Evolutionary conservation across 2,329 filamentous ascomycete genomes (phyloP).

Genomic region (Leptographium galeiforme): DNA sequence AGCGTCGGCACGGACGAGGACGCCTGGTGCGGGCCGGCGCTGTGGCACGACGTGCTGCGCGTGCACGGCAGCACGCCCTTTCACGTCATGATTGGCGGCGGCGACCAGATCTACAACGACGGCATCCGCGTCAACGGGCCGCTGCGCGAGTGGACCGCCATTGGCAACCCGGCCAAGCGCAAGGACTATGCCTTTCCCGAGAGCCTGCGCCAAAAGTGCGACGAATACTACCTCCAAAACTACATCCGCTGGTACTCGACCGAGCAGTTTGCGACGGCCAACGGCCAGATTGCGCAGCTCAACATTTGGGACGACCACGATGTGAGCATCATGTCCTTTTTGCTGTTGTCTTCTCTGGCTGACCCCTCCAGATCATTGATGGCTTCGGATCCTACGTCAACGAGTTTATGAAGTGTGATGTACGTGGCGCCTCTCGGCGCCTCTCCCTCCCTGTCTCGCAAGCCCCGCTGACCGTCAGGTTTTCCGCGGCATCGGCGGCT

Average conservation of each 20-base stretch:
- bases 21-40: conserved; percentile 74
- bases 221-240: conserved; percentile 82
- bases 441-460: background rate
- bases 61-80: conserved; percentile 69
- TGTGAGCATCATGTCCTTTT: conserved; percentile 16
- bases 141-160: conserved; percentile 67
- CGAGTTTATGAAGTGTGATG: conserved; percentile 72
- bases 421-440: conserved; percentile 3
- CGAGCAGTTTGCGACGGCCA: conserved; percentile 73
- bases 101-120: conserved; percentile 96
- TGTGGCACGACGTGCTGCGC: conserved; percentile 90
- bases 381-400: conserved; percentile 91
- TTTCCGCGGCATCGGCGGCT: conserved; percentile 80
- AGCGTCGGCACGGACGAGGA: conserved; percentile 75
- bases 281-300: conserved; percentile 85
- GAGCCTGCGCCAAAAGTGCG: conserved; percentile 67
- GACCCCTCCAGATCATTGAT: conserved; percentile 54
- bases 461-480: conserved; percentile 34
- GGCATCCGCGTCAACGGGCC: conserved; percentile 77
- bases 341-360: conserved; percentile 8
- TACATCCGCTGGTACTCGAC: conserved; percentile 64
- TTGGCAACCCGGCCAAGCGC: conserved; percentile 72
- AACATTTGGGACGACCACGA: conserved; percentile 99
- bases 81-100: conserved; percentile 92
- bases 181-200: conserved; percentile 65